Evolutionary conservation across 495 filamentous ascomycete genomes (phyloP).

Genomic region (Xylaria longipes): DNA sequence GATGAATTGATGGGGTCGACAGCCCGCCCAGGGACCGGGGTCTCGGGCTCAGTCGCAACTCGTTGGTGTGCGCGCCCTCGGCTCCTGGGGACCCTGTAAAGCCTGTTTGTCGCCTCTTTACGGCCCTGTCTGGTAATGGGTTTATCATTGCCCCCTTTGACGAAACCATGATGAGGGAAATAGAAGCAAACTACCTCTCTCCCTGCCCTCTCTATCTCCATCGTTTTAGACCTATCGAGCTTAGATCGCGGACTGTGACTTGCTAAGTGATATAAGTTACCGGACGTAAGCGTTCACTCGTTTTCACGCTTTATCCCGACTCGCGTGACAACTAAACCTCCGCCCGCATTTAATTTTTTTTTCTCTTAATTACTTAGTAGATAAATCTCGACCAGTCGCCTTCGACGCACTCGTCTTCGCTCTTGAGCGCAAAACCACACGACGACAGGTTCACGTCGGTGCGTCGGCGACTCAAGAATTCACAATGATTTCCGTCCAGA

Average conservation of each 20-base stretch:
- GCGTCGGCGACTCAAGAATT: conserved; percentile 9
- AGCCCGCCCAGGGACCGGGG: not conserved
- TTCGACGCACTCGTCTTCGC: not conserved
- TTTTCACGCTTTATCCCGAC: not conserved
- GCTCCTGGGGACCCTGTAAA: conserved; percentile 8
- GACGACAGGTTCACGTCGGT: conserved; percentile 10
- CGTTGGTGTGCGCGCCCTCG: not conserved
- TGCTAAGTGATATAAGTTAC: conserved; percentile 4
- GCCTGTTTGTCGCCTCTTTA: conserved; percentile 7
- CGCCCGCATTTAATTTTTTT: conserved; percentile 5
- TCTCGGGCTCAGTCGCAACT: conserved; percentile 5
- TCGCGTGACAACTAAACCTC: conserved; percentile 8
- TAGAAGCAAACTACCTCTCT: not conserved
- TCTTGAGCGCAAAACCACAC: conserved; percentile 18
- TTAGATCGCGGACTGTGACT: conserved; percentile 5
- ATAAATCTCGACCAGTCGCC: not conserved
- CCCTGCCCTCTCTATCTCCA: not conserved
- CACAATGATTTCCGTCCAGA: conserved; percentile 9
- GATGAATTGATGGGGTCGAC: not conserved
- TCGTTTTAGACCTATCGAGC: conserved; percentile 6
- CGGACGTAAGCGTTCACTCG: not conserved
- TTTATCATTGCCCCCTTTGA: conserved; percentile 20
- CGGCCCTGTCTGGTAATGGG: not conserved
- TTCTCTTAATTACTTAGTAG: not conserved
- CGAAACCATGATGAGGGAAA: conserved; percentile 6